Conservation (phyloP, 2,329 filamentous ascomycete species). For the Colletotrichum sp. region DNA sequence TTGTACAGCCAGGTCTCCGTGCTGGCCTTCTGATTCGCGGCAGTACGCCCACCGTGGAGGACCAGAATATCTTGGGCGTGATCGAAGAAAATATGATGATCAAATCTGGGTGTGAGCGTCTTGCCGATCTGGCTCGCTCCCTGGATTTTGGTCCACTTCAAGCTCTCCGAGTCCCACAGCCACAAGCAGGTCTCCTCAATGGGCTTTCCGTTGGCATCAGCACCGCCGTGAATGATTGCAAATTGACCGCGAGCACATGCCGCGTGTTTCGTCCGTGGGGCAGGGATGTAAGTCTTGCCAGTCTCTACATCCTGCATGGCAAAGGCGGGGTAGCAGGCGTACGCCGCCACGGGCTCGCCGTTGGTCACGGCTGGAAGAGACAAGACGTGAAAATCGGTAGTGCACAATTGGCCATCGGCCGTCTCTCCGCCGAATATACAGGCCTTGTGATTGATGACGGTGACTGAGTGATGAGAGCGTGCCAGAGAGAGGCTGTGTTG, state of each 20-base stretch:
- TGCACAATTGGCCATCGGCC: constrained; percentile 42
- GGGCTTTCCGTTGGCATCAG: constrained; percentile 30
- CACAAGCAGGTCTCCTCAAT: constrained; percentile 39
- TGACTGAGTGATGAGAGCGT: constrained; percentile 56
- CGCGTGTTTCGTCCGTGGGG: constrained; percentile 37
- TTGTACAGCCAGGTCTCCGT: constrained; percentile 59
- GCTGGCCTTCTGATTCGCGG: constrained; percentile 38
- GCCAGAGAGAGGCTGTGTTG: constrained; percentile 40
- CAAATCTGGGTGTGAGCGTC: constrained; percentile 32
- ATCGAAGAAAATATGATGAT: constrained; percentile 41
- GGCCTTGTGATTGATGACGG: constrained; percentile 56
- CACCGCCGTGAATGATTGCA: constrained; percentile 41
- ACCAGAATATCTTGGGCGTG: constrained; percentile 54
- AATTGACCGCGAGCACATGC: constrained; percentile 37
- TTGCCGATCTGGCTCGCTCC: constrained; percentile 34
- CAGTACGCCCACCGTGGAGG: constrained; percentile 50
- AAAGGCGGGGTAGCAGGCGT: constrained; percentile 37
- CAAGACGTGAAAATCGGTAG: constrained; percentile 56
- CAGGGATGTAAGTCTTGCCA: constrained; percentile 32
- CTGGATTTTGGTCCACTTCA: constrained; percentile 37
- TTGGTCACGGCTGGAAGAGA: constrained; percentile 50
- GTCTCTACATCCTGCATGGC: constrained; percentile 29
- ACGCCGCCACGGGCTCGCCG: constrained; percentile 26
- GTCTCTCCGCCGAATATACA: constrained; percentile 61
- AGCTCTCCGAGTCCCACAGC: constrained; percentile 40